These are phyloP conservation scores for Dactylis glomerata DNA, from an alignment of 176 grass and related monocot genomes.

Conservation along the genomic window DNA sequence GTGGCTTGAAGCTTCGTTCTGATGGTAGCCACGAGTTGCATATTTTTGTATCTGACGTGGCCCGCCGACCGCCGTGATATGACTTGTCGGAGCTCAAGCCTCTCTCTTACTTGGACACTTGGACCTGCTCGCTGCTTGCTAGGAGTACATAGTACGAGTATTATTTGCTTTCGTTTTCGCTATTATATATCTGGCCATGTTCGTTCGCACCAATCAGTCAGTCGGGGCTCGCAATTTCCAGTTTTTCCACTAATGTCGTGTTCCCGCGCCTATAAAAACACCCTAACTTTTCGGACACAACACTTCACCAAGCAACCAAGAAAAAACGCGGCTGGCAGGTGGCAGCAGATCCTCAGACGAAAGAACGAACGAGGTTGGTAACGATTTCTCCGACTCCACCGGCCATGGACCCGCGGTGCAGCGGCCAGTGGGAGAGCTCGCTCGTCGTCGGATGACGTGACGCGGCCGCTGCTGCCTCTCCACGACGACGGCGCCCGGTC, in stretches of 20 bases:
- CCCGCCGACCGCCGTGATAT: not conserved
- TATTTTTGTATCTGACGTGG: not conserved
- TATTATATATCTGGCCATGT: not conserved
- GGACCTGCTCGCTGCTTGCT: not conserved
- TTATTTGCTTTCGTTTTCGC: not conserved
- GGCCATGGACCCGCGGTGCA: conserved; percentile 31
- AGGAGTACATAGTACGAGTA: too few relatives aligned
- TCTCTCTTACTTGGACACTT: not conserved
- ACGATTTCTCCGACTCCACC: not conserved
- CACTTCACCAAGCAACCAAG: not conserved
- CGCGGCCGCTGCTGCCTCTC: conserved; percentile 35
- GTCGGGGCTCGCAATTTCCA: not conserved
- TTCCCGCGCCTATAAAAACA: conserved; percentile 31
- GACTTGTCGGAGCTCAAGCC: not conserved
- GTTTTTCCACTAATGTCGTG: not conserved
- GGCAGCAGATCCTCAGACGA: not conserved
- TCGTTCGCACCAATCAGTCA: not conserved
- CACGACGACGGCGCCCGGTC: not conserved
- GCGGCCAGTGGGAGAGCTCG: conserved; percentile 14
- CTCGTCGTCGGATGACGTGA: conserved; percentile 32
- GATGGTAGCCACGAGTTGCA: not conserved
- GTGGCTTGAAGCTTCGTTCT: too few relatives aligned
- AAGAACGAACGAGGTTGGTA: not conserved
- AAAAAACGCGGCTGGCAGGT: conserved; percentile 2
- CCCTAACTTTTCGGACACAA: not conserved